phyloP scores from a whole-genome alignment of 106 monocot species.

The Acanthochlamys bracteata region DNA sequence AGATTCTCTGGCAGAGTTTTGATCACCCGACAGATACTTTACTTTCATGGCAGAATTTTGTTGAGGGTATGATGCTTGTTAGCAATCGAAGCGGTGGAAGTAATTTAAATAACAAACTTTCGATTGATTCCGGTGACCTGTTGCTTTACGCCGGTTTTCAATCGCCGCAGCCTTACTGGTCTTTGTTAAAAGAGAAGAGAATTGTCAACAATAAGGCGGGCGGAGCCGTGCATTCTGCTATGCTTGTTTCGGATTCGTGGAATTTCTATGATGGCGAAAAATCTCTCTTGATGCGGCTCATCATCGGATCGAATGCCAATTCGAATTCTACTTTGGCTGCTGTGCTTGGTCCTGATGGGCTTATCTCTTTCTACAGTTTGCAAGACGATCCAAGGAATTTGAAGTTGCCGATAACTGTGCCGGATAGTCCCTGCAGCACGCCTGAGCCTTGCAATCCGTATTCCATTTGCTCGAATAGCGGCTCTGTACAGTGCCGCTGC shows the following conservation, averaged over 20 bases:
- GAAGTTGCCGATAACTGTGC: slow-evolving; percentile 17
- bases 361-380: slow-evolving; percentile 32
- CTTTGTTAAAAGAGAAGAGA: slow-evolving; percentile 34
- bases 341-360: slow-evolving; percentile 30
- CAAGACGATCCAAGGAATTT: not conserved
- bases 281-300: slow-evolving; percentile 27
- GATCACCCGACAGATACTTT: slow-evolving; percentile 59
- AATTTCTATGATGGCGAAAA: slow-evolving; percentile 35
- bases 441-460: slow-evolving; percentile 51
- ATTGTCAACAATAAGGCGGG: slow-evolving; percentile 24
- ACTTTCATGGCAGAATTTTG: slow-evolving; percentile 51
- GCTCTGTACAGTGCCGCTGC: slow-evolving; percentile 37
- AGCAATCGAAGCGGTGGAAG: slow-evolving; percentile 13
- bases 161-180: slow-evolving; percentile 64
- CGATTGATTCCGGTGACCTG: slow-evolving; percentile 36
- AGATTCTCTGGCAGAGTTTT: slow-evolving; percentile 71
- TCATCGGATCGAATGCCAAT: slow-evolving; percentile 1
- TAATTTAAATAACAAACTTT: slow-evolving; percentile 28
- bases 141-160: slow-evolving; percentile 29
- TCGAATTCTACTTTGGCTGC: slow-evolving; percentile 20
- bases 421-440: slow-evolving; percentile 24
- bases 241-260: slow-evolving; percentile 45
- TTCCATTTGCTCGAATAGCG: slow-evolving; percentile 21
- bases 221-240: slow-evolving; percentile 23
- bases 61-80: slow-evolving; percentile 39